Conservation (phyloP, 176 grass and related monocot species). For the Oryza officinalis region DNA sequence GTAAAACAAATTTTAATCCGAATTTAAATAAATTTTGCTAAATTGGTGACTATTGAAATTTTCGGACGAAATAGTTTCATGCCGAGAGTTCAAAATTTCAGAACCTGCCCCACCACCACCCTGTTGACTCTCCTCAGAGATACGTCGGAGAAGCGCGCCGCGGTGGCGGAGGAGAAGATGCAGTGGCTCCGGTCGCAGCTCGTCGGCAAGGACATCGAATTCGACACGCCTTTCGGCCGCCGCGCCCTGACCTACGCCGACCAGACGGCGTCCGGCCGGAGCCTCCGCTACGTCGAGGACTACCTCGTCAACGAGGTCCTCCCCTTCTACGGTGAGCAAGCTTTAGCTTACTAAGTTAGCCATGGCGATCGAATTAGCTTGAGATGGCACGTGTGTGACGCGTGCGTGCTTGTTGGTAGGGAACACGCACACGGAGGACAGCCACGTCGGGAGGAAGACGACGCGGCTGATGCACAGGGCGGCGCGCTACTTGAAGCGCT, state of each 20-base stretch:
- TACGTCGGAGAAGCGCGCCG: not conserved
- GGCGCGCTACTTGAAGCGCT: slow-evolving; percentile 64
- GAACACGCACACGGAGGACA: slow-evolving; percentile 85
- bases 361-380: too few relatives aligned
- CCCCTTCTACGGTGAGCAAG: slow-evolving; percentile 64
- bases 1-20: too few relatives aligned
- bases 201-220: slow-evolving; percentile 54
- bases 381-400: too few relatives aligned
- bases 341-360: too few relatives aligned
- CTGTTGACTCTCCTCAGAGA: slow-evolving; percentile 35
- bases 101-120: not conserved
- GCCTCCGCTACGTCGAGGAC: slow-evolving; percentile 68
- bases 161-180: slow-evolving; percentile 38
- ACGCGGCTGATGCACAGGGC: slow-evolving; percentile 56
- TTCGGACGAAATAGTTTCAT: too few relatives aligned
- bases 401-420: slow-evolving; percentile 10
- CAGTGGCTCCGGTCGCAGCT: slow-evolving; percentile 72
- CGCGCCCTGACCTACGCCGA: slow-evolving; percentile 70
- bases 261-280: slow-evolving; percentile 69
- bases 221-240: slow-evolving; percentile 65
- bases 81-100: too few relatives aligned
- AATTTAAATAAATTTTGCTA: too few relatives aligned
- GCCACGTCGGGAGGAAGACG: slow-evolving; percentile 75
- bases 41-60: too few relatives aligned
- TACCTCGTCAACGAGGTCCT: slow-evolving; percentile 72